Base-by-base conservation (phyloP, 2,329 filamentous ascomycete species). In the Colletotrichum filicis region DNA sequence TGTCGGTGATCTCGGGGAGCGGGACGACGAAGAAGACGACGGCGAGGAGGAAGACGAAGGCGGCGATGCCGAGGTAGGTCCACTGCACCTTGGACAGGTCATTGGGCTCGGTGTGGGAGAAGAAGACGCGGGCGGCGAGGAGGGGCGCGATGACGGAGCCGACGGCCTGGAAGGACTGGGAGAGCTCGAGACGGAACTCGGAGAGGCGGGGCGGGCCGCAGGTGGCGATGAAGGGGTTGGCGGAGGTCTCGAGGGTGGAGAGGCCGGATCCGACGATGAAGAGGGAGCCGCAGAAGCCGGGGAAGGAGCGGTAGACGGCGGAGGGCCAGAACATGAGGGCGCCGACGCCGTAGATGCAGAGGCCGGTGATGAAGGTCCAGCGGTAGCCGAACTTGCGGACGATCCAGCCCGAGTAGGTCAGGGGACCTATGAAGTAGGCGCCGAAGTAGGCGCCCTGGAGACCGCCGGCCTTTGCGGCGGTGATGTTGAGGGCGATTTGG, bases 361-460 rank as follows among this genome's bases (percentile, higher is more conserved):
- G 84, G 1, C 90, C 89, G 76, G 89, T 87, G 78, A 94, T 93
- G 80, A 94, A 93, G 42, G 91, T 92, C 69, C 88, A 88, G 65
- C 91, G 88, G 80, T 92, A 93, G 19, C 92, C 92, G 76, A 87
- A 92, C 74, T 87, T 87, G 37, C 91, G 89, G 14, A 94, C 86
- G 77, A 93, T 85, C 83, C 85, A 88, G 68, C 81, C 82, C 3
- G 82, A 83, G 67, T 85, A 78, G 22, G 82, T 79, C 5, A 84
- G 77, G n/a, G 79, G 77, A 32, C 76, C 82, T 30, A 85, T 76
- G 66, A 82, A 79, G 76, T 84, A 85, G 67, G 82, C 83, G 53
- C 87, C 87, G 68, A 89, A 89, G 77, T 89, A 89, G 49, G 87
- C 86, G 3, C 85, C 83, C 53, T 87, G 86, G 19, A 88, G 81